Evolutionary conservation across 192 early-diverging fungal species (phyloP).

Genomic region (Ramicandelaber brevisporus): DNA sequence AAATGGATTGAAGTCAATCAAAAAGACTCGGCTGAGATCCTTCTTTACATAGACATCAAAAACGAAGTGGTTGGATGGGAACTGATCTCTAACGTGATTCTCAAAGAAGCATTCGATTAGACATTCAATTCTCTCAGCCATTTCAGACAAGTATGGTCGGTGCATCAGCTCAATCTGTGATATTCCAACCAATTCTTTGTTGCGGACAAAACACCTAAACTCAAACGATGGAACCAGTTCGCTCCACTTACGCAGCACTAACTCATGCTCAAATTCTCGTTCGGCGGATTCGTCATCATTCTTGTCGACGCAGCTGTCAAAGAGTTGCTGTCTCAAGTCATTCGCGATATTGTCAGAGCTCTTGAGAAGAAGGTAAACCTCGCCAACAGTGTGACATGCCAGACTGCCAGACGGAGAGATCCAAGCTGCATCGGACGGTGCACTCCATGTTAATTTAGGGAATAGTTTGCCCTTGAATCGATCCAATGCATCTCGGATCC

Average conservation of each 20-base stretch:
- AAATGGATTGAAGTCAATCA: constrained; percentile 90
- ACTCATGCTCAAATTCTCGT: constrained; percentile 19
- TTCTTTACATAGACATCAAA: constrained; percentile 74
- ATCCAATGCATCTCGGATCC: constrained; percentile 36
- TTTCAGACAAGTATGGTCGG: constrained; percentile 46
- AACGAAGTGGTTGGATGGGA: constrained; percentile 41
- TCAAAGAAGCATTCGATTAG: constrained; percentile 42
- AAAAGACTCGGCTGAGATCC: constrained; percentile 26
- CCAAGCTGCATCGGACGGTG: constrained; percentile 85
- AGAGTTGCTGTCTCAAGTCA: constrained; percentile 54
- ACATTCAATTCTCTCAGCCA: constrained; percentile 23
- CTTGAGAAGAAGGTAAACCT: constrained; percentile 78
- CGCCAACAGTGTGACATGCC: constrained; percentile 42
- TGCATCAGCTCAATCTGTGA: constrained; percentile 71
- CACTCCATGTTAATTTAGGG: constrained; percentile 89
- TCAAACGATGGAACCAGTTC: constrained; percentile 77
- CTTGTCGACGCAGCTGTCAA: constrained; percentile 31
- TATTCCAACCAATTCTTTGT: constrained; percentile 43
- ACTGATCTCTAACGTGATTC: constrained; percentile 25
- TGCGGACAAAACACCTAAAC: constrained; percentile 81
- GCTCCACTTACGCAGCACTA: constrained; percentile 79
- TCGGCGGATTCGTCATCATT: constrained; percentile 2
- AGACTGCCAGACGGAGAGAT: constrained; percentile 56
- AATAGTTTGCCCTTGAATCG: constrained; percentile 60
- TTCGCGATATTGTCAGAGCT: constrained; percentile 72